Conservation (phyloP, 768 basidiomycete species). For the Cystofilobasidium macerans region DNA sequence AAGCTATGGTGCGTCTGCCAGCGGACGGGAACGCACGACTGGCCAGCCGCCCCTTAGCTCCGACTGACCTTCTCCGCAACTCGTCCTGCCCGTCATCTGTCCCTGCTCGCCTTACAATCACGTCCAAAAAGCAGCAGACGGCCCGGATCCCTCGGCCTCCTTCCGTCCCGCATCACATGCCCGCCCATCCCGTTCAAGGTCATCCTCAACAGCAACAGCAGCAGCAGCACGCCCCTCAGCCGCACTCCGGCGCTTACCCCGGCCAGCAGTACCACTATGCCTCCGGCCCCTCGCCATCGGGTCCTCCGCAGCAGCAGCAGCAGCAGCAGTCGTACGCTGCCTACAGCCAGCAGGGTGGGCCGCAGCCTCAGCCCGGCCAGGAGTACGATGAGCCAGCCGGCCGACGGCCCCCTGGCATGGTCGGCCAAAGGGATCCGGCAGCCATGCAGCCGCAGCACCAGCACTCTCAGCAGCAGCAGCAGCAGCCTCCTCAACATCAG, state of each 20-base stretch:
- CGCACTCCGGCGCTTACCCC: not conserved
- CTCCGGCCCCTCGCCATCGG: not conserved
- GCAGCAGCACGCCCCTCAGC: not conserved
- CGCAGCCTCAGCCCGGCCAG: not conserved
- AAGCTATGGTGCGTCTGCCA: no score
- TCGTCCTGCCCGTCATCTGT: not conserved
- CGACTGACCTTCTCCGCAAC: no score
- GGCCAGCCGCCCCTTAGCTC: no score
- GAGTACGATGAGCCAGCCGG: not conserved
- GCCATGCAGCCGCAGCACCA: not conserved
- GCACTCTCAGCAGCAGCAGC: not conserved
- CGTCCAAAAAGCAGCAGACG: not conserved
- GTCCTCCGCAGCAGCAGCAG: not conserved
- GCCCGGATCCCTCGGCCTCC: not conserved
- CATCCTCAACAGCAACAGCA: not conserved
- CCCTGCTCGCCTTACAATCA: not conserved
- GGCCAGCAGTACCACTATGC: not conserved
- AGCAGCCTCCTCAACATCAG: not conserved
- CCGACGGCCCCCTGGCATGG: not conserved
- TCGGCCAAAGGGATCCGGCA: not conserved
- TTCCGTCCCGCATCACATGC: slow-evolving; percentile 6
- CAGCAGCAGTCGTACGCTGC: not conserved
- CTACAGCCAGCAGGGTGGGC: not conserved
- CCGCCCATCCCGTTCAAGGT: not conserved
- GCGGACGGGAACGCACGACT: no score